Evolutionary conservation across 2,329 filamentous ascomycete species (phyloP).

Genomic region (Teratosphaeria nubilosa): DNA sequence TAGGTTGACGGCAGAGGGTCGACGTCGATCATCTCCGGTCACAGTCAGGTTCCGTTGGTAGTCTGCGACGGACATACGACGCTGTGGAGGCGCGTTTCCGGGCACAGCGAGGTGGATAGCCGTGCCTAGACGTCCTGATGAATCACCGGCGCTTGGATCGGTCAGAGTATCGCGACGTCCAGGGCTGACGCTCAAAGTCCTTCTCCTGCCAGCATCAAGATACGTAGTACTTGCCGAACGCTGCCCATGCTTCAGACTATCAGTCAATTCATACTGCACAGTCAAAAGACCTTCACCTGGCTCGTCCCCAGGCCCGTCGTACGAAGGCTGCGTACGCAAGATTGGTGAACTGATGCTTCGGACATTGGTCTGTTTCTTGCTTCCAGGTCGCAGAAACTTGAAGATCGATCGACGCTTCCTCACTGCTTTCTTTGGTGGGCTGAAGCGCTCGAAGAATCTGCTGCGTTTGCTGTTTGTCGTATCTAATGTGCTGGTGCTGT

Average conservation of each 20-base stretch:
- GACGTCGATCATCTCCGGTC: constrained; percentile 19
- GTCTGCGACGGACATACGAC: constrained; percentile 16
- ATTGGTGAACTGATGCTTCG: constrained; percentile 18
- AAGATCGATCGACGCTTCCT: constrained; percentile 22
- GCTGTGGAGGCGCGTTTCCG: not conserved
- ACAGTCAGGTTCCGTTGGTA: constrained; percentile 21
- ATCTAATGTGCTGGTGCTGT: constrained; percentile 11
- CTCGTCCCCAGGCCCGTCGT: constrained; percentile 16
- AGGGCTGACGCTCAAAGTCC: not conserved
- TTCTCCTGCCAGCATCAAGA: not conserved
- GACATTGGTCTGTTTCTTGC: constrained; percentile 10
- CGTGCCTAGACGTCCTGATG: not conserved
- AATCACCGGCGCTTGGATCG: not conserved
- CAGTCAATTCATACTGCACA: constrained; percentile 13
- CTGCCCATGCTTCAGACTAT: not conserved
- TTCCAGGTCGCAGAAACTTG: constrained; percentile 17
- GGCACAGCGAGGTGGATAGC: constrained; percentile 5
- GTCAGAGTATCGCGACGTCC: not conserved
- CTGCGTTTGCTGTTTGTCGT: constrained; percentile 9
- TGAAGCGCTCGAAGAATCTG: constrained; percentile 12
- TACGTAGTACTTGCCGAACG: constrained; percentile 10
- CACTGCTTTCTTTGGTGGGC: constrained; percentile 14
- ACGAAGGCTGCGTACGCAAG: constrained; percentile 5
- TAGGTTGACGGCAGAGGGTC: constrained; percentile 11
- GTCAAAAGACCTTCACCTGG: constrained; percentile 7